Evolutionary conservation across 2,329 filamentous ascomycete species (phyloP), one percentile per base, ranked within the genome.

Genomic region (Ceratocystis cacaofunesta): DNA sequence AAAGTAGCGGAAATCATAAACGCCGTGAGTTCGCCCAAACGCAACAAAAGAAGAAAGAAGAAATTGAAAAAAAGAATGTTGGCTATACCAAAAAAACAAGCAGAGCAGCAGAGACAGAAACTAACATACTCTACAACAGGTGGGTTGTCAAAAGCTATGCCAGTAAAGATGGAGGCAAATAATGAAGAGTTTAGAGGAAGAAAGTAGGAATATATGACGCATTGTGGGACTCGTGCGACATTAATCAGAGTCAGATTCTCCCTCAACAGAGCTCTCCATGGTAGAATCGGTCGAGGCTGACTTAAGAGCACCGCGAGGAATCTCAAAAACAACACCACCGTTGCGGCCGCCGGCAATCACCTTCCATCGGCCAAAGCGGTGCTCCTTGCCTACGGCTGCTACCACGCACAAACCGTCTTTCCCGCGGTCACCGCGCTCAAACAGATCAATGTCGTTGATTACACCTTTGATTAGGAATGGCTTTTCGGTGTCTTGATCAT

Each of bases 381-480:
- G 88, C 75, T 96, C 90, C 72, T 89, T 92, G 44, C 89, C 91
- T 1, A 95, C 82, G 17, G 87, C 94, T n/a, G 86, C 89, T 12
- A 95, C 86, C 32, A 97, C 82, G 70, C 89, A 92, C 1, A 96
- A 75, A 0, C 91, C 91, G 65, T 88, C 83, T 70, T 83, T 85
- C 41, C 87, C 89, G 67, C 86, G 79, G 19, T 90, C 87, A 2
- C 91, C 90, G 19, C 89, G 82, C 74, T 97, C 94, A 70, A 94
- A 91, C 15, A 96, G 82, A 1, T 89, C 84, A 67, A 99, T 86
- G 70, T 89, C 91, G 72, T 97, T 99, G 70, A 99, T 80, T 6
- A 97, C 80, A 52, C 94, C 94, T 70, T 82, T 83, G 64, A 91
- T 79, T 55, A 65, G 22, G 19, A 72, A 70, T 5, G 69, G 36